phyloP scores from a whole-genome alignment of 768 basidiomycete species.

The Mycena rebaudengoi region DNA sequence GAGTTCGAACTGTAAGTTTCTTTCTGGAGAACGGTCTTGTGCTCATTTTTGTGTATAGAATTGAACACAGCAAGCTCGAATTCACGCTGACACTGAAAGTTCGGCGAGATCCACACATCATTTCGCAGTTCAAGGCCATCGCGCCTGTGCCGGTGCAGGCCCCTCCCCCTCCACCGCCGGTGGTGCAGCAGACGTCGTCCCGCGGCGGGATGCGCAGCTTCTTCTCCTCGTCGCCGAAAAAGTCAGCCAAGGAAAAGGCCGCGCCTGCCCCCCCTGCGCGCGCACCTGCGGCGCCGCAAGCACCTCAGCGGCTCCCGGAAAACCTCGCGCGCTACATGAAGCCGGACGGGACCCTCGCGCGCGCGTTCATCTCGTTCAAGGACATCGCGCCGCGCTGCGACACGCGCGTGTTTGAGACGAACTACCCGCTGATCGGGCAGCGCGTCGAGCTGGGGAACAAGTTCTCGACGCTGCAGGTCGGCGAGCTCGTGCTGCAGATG shows the following conservation, averaged over 20 bases:
- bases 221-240: conserved; percentile 80
- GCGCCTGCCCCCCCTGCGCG: conserved; percentile 46
- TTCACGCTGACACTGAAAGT: conserved; percentile 92
- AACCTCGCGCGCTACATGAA: conserved; percentile 86
- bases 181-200: conserved; percentile 59
- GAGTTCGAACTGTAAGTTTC: conserved; percentile 87
- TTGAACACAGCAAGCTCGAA: conserved; percentile 94
- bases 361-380: conserved; percentile 89
- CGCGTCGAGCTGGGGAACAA: conserved; percentile 64
- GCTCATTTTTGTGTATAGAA: conserved; percentile 53
- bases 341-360: conserved; percentile 87
- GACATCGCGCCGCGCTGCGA: conserved; percentile 87
- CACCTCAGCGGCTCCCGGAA: conserved; percentile 62
- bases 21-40: not conserved
- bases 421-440: conserved; percentile 83
- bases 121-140: conserved; percentile 76
- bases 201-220: conserved; percentile 79
- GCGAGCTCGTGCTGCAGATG: conserved; percentile 89
- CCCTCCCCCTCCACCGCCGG: conserved; percentile 41
- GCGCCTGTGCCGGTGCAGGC: conserved; percentile 55
- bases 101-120: conserved; percentile 85
- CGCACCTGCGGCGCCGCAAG: conserved; percentile 43
- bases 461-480: conserved; percentile 74
- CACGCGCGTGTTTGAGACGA: conserved; percentile 84
- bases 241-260: conserved; percentile 60